Conservation (phyloP, 2,329 filamentous ascomycete genomes). For the Paracoccidioides lutzii region DNA sequence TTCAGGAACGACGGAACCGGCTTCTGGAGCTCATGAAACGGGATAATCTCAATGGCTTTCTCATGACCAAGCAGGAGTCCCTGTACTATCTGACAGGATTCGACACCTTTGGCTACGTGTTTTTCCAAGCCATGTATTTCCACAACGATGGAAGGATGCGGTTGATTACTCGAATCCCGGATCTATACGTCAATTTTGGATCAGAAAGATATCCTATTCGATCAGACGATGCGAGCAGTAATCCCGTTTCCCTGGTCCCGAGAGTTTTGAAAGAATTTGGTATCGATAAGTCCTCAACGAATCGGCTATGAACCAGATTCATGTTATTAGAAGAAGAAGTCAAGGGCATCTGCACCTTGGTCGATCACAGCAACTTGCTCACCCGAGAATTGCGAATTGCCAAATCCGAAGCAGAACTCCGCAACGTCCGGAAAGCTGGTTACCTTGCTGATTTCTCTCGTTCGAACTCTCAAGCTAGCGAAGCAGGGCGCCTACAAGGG, state of each 20-base stretch:
- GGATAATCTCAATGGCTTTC: conserved; percentile 24
- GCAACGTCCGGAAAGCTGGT: conserved; percentile 22
- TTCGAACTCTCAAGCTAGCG: conserved; percentile 23
- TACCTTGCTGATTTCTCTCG: conserved; percentile 24
- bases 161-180: conserved; percentile 20
- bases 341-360: conserved; percentile 16
- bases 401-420: conserved; percentile 21
- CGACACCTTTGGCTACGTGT: conserved; percentile 27
- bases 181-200: conserved; percentile 23
- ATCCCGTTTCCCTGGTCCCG: conserved; percentile 21
- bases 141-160: conserved; percentile 22
- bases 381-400: conserved; percentile 21
- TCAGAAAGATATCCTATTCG: conserved; percentile 20
- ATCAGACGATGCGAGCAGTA: conserved; percentile 19
- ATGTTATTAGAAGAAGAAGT: conserved; percentile 25
- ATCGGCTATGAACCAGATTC: conserved; percentile 28
- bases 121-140: conserved; percentile 28
- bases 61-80: conserved; percentile 26
- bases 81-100: conserved; percentile 22
- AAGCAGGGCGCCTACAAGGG: conserved; percentile 25
- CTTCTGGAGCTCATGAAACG: conserved; percentile 19
- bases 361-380: conserved; percentile 21
- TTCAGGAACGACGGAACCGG: conserved; percentile 14
- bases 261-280: conserved; percentile 19
- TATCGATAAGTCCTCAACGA: conserved; percentile 17